Evolutionary conservation across 495 filamentous ascomycete genomes (phyloP).

Genomic region (Acidiella bohemica): DNA sequence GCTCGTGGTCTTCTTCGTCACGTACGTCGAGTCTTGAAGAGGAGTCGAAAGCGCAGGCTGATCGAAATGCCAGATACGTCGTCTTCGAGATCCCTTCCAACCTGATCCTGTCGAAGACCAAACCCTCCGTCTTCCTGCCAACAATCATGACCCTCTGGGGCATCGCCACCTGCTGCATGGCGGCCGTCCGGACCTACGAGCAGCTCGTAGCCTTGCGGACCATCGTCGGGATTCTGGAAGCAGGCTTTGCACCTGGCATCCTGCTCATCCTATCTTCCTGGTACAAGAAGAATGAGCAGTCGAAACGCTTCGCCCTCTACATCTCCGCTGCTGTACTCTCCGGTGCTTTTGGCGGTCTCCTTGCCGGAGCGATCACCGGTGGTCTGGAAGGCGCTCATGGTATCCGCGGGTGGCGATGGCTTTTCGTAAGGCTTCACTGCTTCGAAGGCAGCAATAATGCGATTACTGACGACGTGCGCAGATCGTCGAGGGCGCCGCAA

Average conservation of each 20-base stretch:
- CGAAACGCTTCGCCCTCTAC: conserved; percentile 38
- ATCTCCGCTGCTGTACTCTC: conserved; percentile 38
- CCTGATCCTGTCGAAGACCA: conserved; percentile 30
- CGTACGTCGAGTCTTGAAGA: too few species aligned
- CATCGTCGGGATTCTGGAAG: conserved; percentile 33
- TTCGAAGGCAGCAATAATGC: too few species aligned
- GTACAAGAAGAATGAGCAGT: conserved; percentile 40
- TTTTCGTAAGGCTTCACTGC: too few species aligned
- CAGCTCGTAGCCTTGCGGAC: conserved; percentile 32
- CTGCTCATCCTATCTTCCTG: conserved; percentile 38
- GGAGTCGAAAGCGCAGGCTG: too few species aligned
- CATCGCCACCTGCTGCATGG: conserved; percentile 30
- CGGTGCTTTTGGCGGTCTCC: conserved; percentile 39
- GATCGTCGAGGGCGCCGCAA: conserved; percentile 30
- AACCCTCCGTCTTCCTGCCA: conserved; percentile 33
- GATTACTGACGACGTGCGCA: too few species aligned
- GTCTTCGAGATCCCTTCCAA: conserved; percentile 37
- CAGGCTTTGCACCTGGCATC: conserved; percentile 35
- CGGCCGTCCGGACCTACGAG: conserved; percentile 31
- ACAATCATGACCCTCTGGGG: conserved; percentile 28
- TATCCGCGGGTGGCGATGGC: conserved; percentile 35
- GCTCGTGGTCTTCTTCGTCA: conserved; percentile 34
- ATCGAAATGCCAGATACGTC: conserved; percentile 33
- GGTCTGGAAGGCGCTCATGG: conserved; percentile 30
- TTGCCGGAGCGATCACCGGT: conserved; percentile 34